These are phyloP conservation scores for Cercospora beticola DNA, from an alignment of 2,329 filamentous ascomycete species.

Conservation along the genomic window DNA sequence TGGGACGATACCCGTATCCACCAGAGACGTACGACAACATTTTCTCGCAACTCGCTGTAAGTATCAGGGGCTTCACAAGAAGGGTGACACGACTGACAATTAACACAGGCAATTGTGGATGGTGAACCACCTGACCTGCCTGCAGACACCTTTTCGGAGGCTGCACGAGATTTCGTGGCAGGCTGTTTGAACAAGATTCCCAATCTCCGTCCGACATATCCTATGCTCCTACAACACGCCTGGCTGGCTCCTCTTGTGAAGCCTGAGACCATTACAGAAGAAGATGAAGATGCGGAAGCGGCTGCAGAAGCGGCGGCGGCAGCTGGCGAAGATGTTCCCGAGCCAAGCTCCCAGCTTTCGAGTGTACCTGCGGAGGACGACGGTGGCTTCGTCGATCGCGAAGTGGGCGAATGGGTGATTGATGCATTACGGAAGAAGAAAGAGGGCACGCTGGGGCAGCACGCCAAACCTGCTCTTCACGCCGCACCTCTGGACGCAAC, in stretches of 20 bases:
- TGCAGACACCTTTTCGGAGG: constrained; percentile 70
- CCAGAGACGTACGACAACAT: constrained; percentile 98
- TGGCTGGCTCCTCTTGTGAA: constrained; percentile 79
- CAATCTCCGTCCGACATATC: constrained; percentile 88
- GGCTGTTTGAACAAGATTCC: constrained; percentile 92
- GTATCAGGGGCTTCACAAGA: constrained; percentile 42
- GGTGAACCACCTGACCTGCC: constrained; percentile 92
- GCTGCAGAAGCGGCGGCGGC: constrained; percentile 29
- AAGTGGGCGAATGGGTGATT: constrained; percentile 84
- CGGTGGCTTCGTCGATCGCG: constrained; percentile 59
- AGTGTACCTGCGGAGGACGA: constrained; percentile 40
- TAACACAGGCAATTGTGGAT: constrained; percentile 83
- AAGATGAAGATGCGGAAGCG: constrained; percentile 60
- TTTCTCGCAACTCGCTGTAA: constrained; percentile 92
- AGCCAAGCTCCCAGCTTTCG: constrained; percentile 25
- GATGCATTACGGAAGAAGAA: constrained; percentile 66
- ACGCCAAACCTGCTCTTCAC: constrained; percentile 77
- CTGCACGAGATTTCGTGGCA: constrained; percentile 81
- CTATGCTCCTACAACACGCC: constrained; percentile 81
- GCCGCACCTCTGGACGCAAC: constrained; percentile 74
- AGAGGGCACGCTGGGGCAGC: constrained; percentile 56
- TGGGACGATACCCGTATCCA: constrained; percentile 92
- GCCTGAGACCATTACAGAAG: constrained; percentile 71
- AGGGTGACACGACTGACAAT: constrained; percentile 22
- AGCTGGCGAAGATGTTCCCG: constrained; percentile 21